Conservation (phyloP, 2,329 filamentous ascomycete genomes). For the Stachybotrys echinatus region DNA sequence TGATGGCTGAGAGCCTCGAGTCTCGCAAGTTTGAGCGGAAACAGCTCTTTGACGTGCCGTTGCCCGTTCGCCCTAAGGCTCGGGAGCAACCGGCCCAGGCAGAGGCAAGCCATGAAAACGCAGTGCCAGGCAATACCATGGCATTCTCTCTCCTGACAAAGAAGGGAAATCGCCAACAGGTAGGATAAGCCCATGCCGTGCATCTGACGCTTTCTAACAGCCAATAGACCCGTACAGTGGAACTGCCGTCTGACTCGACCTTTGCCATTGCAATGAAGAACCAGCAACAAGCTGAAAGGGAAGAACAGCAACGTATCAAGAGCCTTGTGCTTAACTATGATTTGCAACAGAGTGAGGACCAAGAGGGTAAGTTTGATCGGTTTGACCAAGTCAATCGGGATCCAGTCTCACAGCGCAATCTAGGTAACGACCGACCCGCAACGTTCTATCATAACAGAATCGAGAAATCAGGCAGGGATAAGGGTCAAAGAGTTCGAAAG, state of each 20-base stretch:
- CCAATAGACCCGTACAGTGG: slow-evolving; percentile 80
- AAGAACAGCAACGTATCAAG: slow-evolving; percentile 98
- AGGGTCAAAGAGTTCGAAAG: slow-evolving; percentile 79
- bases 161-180: slow-evolving; percentile 92
- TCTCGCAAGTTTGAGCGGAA: slow-evolving; percentile 95
- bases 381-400: slow-evolving; percentile 10
- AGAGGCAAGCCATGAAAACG: slow-evolving; percentile 17
- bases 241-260: slow-evolving; percentile 82
- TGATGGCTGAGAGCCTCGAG: slow-evolving; percentile 97
- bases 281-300: slow-evolving; percentile 89
- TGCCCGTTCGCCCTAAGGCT: slow-evolving; percentile 75
- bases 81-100: slow-evolving; percentile 47
- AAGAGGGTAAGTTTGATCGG: slow-evolving; percentile 59
- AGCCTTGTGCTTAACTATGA: slow-evolving; percentile 96
- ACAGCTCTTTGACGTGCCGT: slow-evolving; percentile 88
- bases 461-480: slow-evolving; percentile 55
- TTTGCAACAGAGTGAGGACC: slow-evolving; percentile 74
- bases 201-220: slow-evolving; percentile 7
- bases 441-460: slow-evolving; percentile 48
- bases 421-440: slow-evolving; percentile 44
- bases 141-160: slow-evolving; percentile 95
- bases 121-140: slow-evolving; percentile 58
- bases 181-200: slow-evolving; percentile 23
- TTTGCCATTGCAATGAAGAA: slow-evolving; percentile 96
- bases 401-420: slow-evolving; percentile 20